A percentile compares a stretch with the other conserved stretches of the same genome.
Evolutionary conservation across 352 stramenopile genomes (phyloP).

Genomic region (Pythium angustatum): DNA sequence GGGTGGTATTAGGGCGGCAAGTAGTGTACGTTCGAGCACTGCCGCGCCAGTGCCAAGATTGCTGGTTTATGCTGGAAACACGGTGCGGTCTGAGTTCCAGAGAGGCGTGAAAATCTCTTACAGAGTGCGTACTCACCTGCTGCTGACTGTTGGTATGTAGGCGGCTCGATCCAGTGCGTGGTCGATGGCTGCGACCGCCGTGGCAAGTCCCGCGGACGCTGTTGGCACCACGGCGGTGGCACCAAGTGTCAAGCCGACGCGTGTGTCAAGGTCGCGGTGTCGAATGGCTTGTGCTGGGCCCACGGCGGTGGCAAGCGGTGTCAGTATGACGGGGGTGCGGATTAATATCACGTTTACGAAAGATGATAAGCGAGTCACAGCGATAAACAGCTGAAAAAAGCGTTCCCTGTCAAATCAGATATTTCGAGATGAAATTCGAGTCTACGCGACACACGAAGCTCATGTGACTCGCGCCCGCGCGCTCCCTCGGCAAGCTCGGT

Average conservation of each 20-base stretch:
- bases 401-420: too few relatives aligned
- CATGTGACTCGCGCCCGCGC: too few relatives aligned
- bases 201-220: constrained; percentile 22
- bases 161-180: constrained; percentile 8
- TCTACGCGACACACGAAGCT: too few relatives aligned
- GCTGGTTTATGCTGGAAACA: constrained; percentile 21
- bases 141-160: neutral
- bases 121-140: neutral
- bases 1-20: constrained; percentile 17
- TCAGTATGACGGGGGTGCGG: constrained; percentile 18
- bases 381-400: too few relatives aligned
- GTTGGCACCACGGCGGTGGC: constrained; percentile 28
- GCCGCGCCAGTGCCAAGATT: constrained; percentile 3
- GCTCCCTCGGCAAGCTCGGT: too few relatives aligned
- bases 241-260: constrained; percentile 26
- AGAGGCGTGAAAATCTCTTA: neutral
- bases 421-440: too few relatives aligned
- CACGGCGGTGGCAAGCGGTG: constrained; percentile 39
- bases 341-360: too few relatives aligned
- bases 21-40: constrained; percentile 9
- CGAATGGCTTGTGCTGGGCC: constrained; percentile 35
- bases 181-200: constrained; percentile 10
- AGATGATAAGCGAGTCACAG: too few relatives aligned
- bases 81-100: constrained; percentile 1
- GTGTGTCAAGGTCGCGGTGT: constrained; percentile 24